Base-by-base conservation (phyloP, 2,329 filamentous ascomycete species). In the Monilinia fructigena region DNA sequence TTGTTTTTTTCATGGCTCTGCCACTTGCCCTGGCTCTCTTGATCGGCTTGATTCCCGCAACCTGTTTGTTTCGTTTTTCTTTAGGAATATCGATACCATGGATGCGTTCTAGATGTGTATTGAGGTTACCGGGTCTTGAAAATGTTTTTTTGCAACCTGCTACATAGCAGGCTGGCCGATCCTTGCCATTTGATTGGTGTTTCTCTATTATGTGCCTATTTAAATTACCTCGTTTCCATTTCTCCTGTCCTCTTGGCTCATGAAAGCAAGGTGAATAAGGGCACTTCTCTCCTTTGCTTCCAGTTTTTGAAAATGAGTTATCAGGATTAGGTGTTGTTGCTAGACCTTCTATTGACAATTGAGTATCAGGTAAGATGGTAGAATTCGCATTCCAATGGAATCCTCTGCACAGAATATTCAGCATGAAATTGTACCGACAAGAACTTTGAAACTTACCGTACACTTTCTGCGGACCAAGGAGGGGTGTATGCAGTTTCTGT, bases 221-320 rank as follows among this genome's bases (percentile, higher is more conserved):
- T 3, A 75, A 61, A 28, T 75, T 75, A 1, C 71, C 74, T 10
- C 60, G 58, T 66, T 72, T 74, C 72, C 72, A 75, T 62, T 70
- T 70, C 11, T 74, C 67, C 54, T 72, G 65, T 23, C 74, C 74
- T 3, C 54, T 59, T 7, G 72, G 70, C 4, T 66, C 47, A 56
- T 74, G 71, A 20, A 45, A 55, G 52, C 72, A 74, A 23, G 60
- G 63, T 38, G 50, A 48, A 38, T 50, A 26, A 16, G 14, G 14
- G 4, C 58, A 60, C 14, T 50, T 60, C 14, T 50, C 23, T 28
- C n/a, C 10, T 7, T 35, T 26, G 18, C 1, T 23, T 4, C 42
- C n/a, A 14, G 18, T 23, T 11, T 52, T 60, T 31, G 42, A 52
- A 16, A 56, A 52, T 16, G 52, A 26, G 53, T 10, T 54, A 8